Base-by-base conservation (phyloP, 192 early-diverging fungal species). In the Coemansia erecta region DNA sequence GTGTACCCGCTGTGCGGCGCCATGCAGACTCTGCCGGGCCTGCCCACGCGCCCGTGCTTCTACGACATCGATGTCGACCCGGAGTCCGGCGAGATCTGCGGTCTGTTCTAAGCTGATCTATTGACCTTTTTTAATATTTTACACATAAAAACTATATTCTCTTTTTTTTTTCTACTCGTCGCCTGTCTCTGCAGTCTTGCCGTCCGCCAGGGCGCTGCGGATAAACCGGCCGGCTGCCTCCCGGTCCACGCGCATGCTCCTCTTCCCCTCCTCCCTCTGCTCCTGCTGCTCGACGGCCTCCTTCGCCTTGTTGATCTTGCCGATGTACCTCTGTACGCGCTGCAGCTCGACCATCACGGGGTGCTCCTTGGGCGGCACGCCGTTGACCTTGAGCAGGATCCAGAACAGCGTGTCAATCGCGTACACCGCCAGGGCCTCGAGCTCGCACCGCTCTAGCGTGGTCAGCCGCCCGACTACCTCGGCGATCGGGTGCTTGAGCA, bases 21-120 rank as follows among this genome's bases (percentile, higher is more conserved):
- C 44, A 98, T 99, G 95, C 90, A 92, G 66, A 99, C 97, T 21
- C 95, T 99, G 88, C 97, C 97, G 11, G 97, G 97, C 28, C 83
- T 98, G 43, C 92, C 94, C 23, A 98, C 96, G 3, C 87, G 95
- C 40, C 95, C 94, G 8, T 93, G 92, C 68, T 98, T 95, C 83
- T 96, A 85, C 73, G 95, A 98, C 77, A 92, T 98, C 39, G 95
- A 96, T 69, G 67, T 98, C 35, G 94, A 98, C 58, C 72, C 82
- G 8, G 89, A 95, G 54, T 85, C 88, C 24, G 92, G 92, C 52
- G 81, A 89, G 28, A 89, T 95, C 21, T 41, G 77, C n/a, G 95
- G 95, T 0, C 84, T 98, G 31, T 98, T 98, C 73, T 98, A 87
- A 45, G 10, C 10, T 7, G 28, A 31, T 7, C n/a, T 61, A n/a